These are phyloP conservation scores for Sicyos baderoa DNA, from an alignment of 306 rosid genomes.

Conservation along the genomic window DNA sequence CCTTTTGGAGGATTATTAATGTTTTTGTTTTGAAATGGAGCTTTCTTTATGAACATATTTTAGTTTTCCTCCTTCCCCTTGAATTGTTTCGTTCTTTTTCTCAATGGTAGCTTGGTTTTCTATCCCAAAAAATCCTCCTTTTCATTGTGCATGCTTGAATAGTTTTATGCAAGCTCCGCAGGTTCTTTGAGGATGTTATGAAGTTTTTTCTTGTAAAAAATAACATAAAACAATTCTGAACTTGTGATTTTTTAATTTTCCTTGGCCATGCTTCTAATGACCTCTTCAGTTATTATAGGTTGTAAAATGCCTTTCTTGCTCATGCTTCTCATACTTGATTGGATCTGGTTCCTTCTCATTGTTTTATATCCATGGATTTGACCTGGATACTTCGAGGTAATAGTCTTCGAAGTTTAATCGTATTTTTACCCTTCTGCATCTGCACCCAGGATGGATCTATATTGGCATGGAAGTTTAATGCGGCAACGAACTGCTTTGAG, in stretches of 20 bases:
- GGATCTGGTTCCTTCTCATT: background rate
- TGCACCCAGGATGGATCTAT: slow-evolving; percentile 76
- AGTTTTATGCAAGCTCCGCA: background rate
- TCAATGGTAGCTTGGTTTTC: too few relatives aligned
- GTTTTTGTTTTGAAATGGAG: background rate
- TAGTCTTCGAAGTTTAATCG: background rate
- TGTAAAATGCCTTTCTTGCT: background rate
- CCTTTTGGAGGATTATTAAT: background rate
- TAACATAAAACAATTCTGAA: background rate
- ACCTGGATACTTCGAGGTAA: background rate
- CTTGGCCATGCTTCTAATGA: background rate
- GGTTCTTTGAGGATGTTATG: background rate
- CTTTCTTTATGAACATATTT: background rate
- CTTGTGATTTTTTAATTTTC: background rate
- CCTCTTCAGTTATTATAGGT: background rate
- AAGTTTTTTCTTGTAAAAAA: background rate
- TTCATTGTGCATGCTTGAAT: background rate
- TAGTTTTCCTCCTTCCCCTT: background rate
- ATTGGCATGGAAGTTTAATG: slow-evolving; percentile 83
- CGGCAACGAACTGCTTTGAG: slow-evolving; percentile 57
- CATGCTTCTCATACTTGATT: background rate
- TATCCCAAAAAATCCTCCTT: background rate
- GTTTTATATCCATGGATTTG: background rate
- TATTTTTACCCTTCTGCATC: slow-evolving; percentile 14
- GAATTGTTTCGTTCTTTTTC: too few relatives aligned